A percentile compares a stretch with the other conserved stretches of the same genome.
Evolutionary conservation across 163 green algal species (phyloP).

Genomic region (Prototheca wickerhamii): DNA sequence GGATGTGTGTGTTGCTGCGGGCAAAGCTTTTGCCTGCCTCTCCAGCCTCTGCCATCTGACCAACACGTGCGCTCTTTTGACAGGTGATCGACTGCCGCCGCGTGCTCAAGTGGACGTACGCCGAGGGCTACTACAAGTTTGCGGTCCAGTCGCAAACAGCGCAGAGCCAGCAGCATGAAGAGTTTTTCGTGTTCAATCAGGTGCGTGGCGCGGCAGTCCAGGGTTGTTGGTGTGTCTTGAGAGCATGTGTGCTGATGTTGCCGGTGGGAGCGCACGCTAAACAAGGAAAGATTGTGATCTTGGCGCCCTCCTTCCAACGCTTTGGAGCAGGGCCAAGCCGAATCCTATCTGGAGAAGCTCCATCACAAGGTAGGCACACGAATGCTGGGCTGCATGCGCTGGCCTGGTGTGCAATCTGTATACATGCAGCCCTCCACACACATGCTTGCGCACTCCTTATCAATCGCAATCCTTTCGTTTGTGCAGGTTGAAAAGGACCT

Average conservation of each 20-base stretch:
- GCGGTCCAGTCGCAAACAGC: neutral
- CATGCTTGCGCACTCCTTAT: neutral
- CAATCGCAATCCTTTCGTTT: neutral
- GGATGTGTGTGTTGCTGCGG: neutral
- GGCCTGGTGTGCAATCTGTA: too few species aligned
- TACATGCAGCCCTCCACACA: too few species aligned
- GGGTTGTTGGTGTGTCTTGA: too few species aligned
- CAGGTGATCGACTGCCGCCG: slow-evolving; percentile 87
- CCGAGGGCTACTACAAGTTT: slow-evolving; percentile 89
- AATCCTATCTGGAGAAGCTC: slow-evolving; percentile 70
- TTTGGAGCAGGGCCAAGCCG: slow-evolving; percentile 61
- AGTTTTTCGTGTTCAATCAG: slow-evolving; percentile 93
- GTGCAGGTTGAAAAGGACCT: slow-evolving; percentile 55
- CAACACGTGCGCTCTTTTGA: neutral
- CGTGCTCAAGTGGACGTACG: slow-evolving; percentile 97
- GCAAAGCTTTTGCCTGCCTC: neutral
- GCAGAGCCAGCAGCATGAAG: slow-evolving; percentile 27
- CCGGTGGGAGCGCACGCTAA: too few species aligned
- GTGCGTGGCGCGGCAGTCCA: too few species aligned
- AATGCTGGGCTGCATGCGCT: too few species aligned
- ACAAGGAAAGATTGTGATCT: too few species aligned
- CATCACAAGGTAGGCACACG: slow-evolving; percentile 64
- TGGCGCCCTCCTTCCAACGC: too few species aligned
- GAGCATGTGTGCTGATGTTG: too few species aligned
- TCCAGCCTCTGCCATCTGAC: neutral